Conservation (phyloP, 257 asterid genomes). For the Nicotiana undulata region DNA sequence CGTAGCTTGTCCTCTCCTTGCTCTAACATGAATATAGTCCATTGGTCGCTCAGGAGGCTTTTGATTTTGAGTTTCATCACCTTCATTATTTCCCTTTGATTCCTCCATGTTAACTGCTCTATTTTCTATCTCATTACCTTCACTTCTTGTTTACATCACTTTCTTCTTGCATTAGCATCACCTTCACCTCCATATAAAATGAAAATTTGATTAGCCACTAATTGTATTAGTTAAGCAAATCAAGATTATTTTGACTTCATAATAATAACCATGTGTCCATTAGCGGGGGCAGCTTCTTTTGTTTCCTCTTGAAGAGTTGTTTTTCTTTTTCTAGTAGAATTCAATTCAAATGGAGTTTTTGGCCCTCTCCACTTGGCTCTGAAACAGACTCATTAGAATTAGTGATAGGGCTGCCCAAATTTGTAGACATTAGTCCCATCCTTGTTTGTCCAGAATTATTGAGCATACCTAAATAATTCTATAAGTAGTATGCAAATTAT, state of each 20-base stretch:
- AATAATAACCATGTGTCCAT: conserved; percentile 28
- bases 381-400: too few species aligned
- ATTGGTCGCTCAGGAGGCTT: conserved; percentile 68
- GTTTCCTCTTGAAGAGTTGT: conserved; percentile 20
- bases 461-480: too few species aligned
- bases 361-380: too few species aligned
- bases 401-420: too few species aligned
- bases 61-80: conserved; percentile 17
- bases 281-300: conserved; percentile 35
- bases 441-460: too few species aligned
- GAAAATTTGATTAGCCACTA: not conserved
- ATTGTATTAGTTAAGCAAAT: not conserved
- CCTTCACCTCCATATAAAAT: conserved; percentile 22
- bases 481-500: too few species aligned
- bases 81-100: conserved; percentile 22
- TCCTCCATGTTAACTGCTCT: conserved; percentile 12
- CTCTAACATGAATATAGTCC: conserved; percentile 95
- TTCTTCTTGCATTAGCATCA: conserved; percentile 16
- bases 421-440: too few species aligned
- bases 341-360: too few species aligned
- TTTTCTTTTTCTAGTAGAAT: too few species aligned
- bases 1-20: conserved; percentile 95
- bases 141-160: conserved; percentile 18
- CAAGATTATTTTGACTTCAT: not conserved
- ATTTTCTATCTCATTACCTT: conserved; percentile 11